Evolutionary conservation across 2,329 filamentous ascomycete genomes (phyloP).

Genomic region (Cladophialophora chaetospira): DNA sequence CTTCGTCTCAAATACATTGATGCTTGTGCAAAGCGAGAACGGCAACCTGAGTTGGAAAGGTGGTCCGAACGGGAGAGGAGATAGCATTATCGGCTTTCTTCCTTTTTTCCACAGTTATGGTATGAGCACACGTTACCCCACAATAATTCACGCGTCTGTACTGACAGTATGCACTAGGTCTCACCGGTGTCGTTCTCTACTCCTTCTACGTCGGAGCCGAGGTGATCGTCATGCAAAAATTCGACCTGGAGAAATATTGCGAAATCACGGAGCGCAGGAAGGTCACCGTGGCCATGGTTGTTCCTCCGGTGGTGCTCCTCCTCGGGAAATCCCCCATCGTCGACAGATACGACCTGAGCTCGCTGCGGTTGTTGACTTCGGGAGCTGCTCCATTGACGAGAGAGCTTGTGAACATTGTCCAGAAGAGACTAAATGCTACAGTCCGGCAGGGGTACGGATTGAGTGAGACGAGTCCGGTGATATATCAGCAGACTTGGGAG

Average conservation of each 20-base stretch:
- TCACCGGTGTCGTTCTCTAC: constrained; percentile 71
- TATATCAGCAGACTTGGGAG: constrained; percentile 70
- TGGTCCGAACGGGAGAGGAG: constrained; percentile 62
- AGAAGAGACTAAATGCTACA: constrained; percentile 71
- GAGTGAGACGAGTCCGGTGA: constrained; percentile 78
- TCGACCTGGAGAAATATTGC: constrained; percentile 79
- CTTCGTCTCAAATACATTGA: background rate
- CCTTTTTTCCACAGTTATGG: constrained; percentile 92
- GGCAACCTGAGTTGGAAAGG: constrained; percentile 60
- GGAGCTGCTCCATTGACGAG: constrained; percentile 80
- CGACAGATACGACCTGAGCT: constrained; percentile 77
- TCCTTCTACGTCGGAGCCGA: constrained; percentile 65
- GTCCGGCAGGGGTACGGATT: constrained; percentile 92
- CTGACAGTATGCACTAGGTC: constrained; percentile 46
- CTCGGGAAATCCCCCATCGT: constrained; percentile 77
- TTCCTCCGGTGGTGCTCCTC: constrained; percentile 77
- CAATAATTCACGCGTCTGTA: background rate
- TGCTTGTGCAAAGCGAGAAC: constrained; percentile 56
- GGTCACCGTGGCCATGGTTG: constrained; percentile 76
- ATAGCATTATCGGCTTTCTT: constrained; percentile 73
- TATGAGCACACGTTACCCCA: background rate
- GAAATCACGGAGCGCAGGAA: constrained; percentile 69
- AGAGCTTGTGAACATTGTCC: constrained; percentile 75
- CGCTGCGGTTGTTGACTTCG: constrained; percentile 77
- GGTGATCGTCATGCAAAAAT: constrained; percentile 72